Evolutionary conservation across 106 monocot species (phyloP), one percentile per base, ranked within the genome.

Genomic region (Platanthera zijinensis): DNA sequence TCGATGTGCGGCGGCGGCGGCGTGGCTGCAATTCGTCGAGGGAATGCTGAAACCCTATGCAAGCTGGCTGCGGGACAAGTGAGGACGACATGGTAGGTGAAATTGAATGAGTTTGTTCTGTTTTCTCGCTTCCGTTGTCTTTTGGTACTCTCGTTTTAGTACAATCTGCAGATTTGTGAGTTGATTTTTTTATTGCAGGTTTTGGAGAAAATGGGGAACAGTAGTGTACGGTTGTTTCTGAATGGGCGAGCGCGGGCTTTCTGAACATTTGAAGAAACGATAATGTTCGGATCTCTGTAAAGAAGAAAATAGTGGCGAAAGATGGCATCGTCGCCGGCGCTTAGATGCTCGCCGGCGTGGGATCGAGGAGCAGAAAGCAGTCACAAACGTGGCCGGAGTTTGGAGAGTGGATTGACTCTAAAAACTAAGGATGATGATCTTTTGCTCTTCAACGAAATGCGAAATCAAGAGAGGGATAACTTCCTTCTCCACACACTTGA

Each of bases 361-460:
- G 92, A 88, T 72, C 81, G 59, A 18, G 78, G 71, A 61, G n/a
- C 17, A 46, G 92, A 90, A 74, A 81, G 48, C 30, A 68, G 49
- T 22, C 97, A 86, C 74, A 92, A 78, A 80, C 79, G 94, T 57
- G 88, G 88, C 5, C 79, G 32, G 46, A 92, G 94, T 73, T 80
- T 94, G 49, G 88, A 92, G 76, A 84, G 83, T 48, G 75, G 66
- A 47, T 28, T 92, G 71, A 66, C 75, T 70, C 48, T 48, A 17
- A 90, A 85, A 79, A 56, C 76, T 17, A 92, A 84, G 68, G 99
- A 99, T 80, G 95, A 96, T 63, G 93, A 97, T 73, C 92, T 99
- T 50, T 56, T 70, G 0, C 74, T 99, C 54, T 99, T 99, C 77
- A 88, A 79, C 78, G 90, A 92, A 51, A 95, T 99, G 87, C 85